phyloP scores from a whole-genome alignment of 1,139 yeast genomes.

The Suhomyces panamericanus region DNA sequence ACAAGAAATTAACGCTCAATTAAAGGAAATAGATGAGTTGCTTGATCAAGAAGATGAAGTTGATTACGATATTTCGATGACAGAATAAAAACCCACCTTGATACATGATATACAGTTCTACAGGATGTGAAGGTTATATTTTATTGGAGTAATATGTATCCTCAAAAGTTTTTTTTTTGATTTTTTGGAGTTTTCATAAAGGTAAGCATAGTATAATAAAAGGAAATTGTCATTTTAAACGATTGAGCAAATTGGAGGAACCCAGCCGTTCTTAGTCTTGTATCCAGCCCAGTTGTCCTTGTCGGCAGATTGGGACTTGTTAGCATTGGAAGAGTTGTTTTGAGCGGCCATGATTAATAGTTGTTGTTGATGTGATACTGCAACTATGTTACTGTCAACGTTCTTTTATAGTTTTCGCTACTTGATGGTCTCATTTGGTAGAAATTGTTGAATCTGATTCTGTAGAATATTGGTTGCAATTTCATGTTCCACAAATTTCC shows the following conservation, averaged over 20 bases:
- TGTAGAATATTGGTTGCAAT: no score
- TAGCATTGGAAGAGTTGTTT: constrained; percentile 4
- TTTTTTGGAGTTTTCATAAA: no score
- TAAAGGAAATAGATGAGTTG: constrained; percentile 37
- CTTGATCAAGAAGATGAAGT: constrained; percentile 45
- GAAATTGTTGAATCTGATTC: no score
- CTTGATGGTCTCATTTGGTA: no score
- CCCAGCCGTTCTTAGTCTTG: background rate
- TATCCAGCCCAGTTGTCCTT: constrained; percentile 9
- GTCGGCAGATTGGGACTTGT: constrained; percentile 7
- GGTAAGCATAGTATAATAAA: background rate
- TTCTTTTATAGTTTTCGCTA: background rate
- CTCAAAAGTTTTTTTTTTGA: background rate
- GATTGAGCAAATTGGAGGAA: constrained; percentile 6
- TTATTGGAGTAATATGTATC: background rate
- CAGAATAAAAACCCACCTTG: constrained; percentile 3
- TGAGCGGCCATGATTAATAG: constrained; percentile 6
- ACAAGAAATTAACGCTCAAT: constrained; percentile 20
- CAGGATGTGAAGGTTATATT: background rate
- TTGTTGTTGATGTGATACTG: background rate
- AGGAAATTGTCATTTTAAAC: background rate
- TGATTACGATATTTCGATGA: constrained; percentile 36
- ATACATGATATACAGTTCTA: background rate
- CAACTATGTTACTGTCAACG: no score
- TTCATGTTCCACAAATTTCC: no score